Base-by-base conservation (phyloP, 2,329 filamentous ascomycete genomes). In the Tolypocladium ovalisporum region DNA sequence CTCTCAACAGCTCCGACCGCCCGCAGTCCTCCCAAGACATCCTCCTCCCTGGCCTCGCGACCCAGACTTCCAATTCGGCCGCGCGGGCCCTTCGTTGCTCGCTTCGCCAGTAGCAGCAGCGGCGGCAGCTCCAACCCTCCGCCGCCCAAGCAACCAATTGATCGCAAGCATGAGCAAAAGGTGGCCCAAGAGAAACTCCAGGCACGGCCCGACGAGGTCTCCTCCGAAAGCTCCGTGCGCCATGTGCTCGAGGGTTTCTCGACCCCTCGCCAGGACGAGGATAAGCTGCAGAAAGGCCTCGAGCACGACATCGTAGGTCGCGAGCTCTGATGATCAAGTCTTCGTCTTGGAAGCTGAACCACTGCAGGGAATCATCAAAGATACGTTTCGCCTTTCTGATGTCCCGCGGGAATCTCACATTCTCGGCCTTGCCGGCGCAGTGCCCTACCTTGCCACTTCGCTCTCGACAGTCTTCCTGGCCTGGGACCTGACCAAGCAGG, bases 361-460 rank as follows among this genome's bases (percentile, higher is more conserved):
- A n/a, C 19, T 13, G 13, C 65, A 89, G 83, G 74, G 79, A 67
- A 80, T 81, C 10, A 80, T 90, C 67, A 84, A 83, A 65, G 84
- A 89, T 17, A 88, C 87, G 1, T 87, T 91, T 67, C 80, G 79
- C 24, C 77, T 91, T 39, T 68, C 71, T 37, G 74, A 76, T 2
- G 87, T 90, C 4, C 88, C 88, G 9, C 82, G 78, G 64, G 84
- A 89, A 68, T 83, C 87, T 27, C 79, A 86, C 54, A 77, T 80
- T 58, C 79, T 91, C 49, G 88, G 88, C 57, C 76, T 89, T 58
- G 88, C 88, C 7, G 91, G 90, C 66, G 86, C 95, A 1, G 67
- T 96, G 6, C 90, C 94, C 52, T 97, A 96, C 73, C 77, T 95
- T 12, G 88, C 80, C 47, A 97, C 92, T 5, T 96, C 91, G 0